phyloP scores from a whole-genome alignment of 176 grass and related monocot species.

The Oropetium thomaeum region DNA sequence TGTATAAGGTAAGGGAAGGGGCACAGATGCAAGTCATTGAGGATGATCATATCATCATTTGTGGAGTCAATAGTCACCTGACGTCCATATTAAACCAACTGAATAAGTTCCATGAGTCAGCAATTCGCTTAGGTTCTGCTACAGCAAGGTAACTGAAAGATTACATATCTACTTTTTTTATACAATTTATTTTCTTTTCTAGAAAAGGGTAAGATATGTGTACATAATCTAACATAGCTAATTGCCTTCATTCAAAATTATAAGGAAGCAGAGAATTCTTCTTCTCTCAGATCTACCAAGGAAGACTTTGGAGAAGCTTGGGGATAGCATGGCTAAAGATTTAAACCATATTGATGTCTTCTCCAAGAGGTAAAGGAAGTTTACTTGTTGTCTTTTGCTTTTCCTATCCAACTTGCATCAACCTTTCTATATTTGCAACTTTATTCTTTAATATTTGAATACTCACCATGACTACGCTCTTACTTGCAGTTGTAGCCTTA shows the following conservation, averaged over 20 bases:
- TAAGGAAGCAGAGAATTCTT: conserved; percentile 97
- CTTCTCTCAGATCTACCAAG: conserved; percentile 93
- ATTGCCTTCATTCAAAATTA: conserved; percentile 47
- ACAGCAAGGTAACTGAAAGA: conserved; percentile 71
- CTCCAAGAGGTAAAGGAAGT: conserved; percentile 76
- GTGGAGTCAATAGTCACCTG: conserved; percentile 91
- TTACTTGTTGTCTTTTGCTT: conserved; percentile 31
- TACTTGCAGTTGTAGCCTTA: conserved; percentile 82
- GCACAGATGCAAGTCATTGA: conserved; percentile 94
- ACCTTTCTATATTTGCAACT: conserved; percentile 10
- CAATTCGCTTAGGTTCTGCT: conserved; percentile 85
- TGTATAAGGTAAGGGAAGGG: conserved; percentile 91
- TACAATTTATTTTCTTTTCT: conserved; percentile 16
- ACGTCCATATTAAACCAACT: conserved; percentile 79
- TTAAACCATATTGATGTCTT: conserved; percentile 86
- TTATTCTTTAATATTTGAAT: conserved; percentile 27
- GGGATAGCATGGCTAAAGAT: conserved; percentile 81
- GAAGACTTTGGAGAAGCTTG: conserved; percentile 87
- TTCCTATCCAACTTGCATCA: conserved; percentile 26
- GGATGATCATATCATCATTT: conserved; percentile 89
- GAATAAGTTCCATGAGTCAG: conserved; percentile 94
- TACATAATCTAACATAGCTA: conserved; percentile 12
- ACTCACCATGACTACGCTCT: not conserved
- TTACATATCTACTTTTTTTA: conserved; percentile 28
- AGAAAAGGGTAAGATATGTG: conserved; percentile 8